Base-by-base conservation (phyloP, 768 basidiomycete genomes). In the Phylloporus sp. region DNA sequence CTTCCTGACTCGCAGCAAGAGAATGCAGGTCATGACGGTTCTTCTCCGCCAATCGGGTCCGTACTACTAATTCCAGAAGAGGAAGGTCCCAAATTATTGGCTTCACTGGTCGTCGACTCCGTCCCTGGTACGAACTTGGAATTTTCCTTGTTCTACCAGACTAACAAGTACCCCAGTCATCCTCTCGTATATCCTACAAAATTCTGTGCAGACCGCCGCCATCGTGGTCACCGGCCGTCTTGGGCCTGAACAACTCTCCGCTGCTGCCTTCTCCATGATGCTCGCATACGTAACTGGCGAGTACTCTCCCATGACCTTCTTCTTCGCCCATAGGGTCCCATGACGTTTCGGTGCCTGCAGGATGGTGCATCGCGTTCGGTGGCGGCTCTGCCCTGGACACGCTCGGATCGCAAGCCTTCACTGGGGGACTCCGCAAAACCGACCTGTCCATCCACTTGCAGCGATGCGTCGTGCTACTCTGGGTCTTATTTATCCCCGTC, bases 341-440 rank as follows among this genome's bases (percentile, higher is more conserved):
- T 75, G 63, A 79, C 73, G 59, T 64, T 62, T 55, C 52, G 48
- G 15, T 45, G 43, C 29, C 52, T 27, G 59, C 66, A 88, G 87
- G 87, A 35, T 88, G 86, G 85, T 82, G 80, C 60, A 75, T 89
- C 49, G 87, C 86, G 11, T 75, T 89, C 18, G 87, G 87, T 13
- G 87, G 87, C n/a, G 84, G 86, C 0, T 86, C 86, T 4, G 86
- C 85, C 8, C 74, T 89, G 31, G 87, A 89, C 63, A 90, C 88
- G 0, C 73, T 89, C 49, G 86, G 86, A 35, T 88, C 88, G 1
- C 85, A 87, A 59, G 80, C 88, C 2, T 91, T 83, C 68, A 88
- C 86, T 12, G 84, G 84, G 23, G 79, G 82, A 29, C 70, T 59
- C 51, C 73, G 64, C 45, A 73, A 76, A n/a, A 79, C 83, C 7